Percentiles rank a stretch among this genome's conserved stretches.
phyloP scores from a whole-genome alignment of 1,284 basidiomycete genomes.

The Thecaphora frezii region DNA sequence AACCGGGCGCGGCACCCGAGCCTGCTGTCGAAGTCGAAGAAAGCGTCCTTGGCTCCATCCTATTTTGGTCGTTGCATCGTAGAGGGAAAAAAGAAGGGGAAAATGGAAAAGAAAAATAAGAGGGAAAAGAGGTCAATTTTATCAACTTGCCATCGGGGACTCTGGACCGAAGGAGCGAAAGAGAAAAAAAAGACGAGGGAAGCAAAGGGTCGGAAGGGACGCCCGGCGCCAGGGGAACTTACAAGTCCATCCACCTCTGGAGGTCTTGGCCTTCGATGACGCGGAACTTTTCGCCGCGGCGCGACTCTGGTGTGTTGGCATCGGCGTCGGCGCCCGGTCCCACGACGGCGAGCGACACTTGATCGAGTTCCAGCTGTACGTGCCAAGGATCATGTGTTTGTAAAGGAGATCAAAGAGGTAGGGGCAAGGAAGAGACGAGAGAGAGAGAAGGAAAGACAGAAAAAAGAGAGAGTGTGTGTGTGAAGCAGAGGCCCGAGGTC shows the following conservation, averaged over 20 bases:
- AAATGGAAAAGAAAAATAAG: too few relatives aligned
- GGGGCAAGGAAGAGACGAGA: too few relatives aligned
- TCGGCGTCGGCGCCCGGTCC: conserved; percentile 56
- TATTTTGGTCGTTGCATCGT: conserved; percentile 1
- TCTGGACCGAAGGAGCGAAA: neutral
- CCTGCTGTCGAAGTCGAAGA: conserved; percentile 12
- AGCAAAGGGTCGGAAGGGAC: neutral
- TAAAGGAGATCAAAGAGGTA: too few relatives aligned
- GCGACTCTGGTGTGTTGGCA: conserved; percentile 30
- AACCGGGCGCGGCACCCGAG: conserved; percentile 2
- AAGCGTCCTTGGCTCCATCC: conserved; percentile 24
- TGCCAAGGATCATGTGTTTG: too few relatives aligned
- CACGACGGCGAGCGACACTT: conserved; percentile 52
- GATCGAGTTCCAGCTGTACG: conserved; percentile 45
- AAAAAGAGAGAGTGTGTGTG: too few relatives aligned
- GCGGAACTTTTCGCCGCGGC: conserved; percentile 50
- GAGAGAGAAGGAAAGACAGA: too few relatives aligned
- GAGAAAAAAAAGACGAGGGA: neutral
- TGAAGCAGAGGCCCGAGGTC: too few relatives aligned
- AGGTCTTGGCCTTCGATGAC: conserved; percentile 53
- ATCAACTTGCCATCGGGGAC: neutral
- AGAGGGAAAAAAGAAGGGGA: too few relatives aligned
- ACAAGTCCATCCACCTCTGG: conserved; percentile 44
- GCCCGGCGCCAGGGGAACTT: conserved; percentile 1
- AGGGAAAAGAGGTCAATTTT: too few relatives aligned